A percentile compares a stretch with the other conserved stretches of the same genome.
phyloP scores from a whole-genome alignment of 2,329 filamentous ascomycete genomes.

The Scedosporium boydii region DNA sequence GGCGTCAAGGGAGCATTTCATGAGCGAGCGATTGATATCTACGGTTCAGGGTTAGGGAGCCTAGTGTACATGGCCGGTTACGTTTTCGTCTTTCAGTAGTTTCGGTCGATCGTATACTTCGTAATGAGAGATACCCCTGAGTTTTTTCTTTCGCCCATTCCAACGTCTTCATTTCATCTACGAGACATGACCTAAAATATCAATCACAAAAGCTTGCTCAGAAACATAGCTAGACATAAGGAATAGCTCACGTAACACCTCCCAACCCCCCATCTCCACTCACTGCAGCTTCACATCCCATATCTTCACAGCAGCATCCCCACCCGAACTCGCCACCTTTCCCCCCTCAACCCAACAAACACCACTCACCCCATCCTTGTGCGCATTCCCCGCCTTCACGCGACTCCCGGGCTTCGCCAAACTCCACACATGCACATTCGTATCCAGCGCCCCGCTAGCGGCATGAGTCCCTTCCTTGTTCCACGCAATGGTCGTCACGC shows the following conservation, averaged over 20 bases:
- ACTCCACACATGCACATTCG: slow-evolving; percentile 89
- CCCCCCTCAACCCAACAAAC: slow-evolving; percentile 67
- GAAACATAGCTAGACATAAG: background rate
- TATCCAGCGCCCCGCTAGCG: slow-evolving; percentile 79
- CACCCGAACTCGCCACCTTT: slow-evolving; percentile 70
- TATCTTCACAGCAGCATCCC: slow-evolving; percentile 83
- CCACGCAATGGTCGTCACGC: slow-evolving; percentile 59
- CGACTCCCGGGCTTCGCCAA: slow-evolving; percentile 73
- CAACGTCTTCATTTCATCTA: background rate
- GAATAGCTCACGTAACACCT: background rate
- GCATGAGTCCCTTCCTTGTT: slow-evolving; percentile 67
- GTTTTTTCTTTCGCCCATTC: background rate
- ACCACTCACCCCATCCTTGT: slow-evolving; percentile 91
- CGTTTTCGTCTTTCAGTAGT: too few relatives aligned
- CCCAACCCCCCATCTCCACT: background rate
- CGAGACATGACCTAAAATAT: too few relatives aligned
- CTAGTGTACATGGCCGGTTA: too few relatives aligned
- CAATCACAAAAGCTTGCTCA: too few relatives aligned
- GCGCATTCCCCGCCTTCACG: slow-evolving; percentile 76
- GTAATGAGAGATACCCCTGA: background rate
- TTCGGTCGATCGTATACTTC: too few relatives aligned
- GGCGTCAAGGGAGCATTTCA: too few relatives aligned
- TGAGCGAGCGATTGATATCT: too few relatives aligned
- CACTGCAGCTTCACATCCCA: slow-evolving; percentile 44
- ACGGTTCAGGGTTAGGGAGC: too few relatives aligned